Conservation (phyloP, 257 asterid species). For the Osmanthus fragrans region DNA sequence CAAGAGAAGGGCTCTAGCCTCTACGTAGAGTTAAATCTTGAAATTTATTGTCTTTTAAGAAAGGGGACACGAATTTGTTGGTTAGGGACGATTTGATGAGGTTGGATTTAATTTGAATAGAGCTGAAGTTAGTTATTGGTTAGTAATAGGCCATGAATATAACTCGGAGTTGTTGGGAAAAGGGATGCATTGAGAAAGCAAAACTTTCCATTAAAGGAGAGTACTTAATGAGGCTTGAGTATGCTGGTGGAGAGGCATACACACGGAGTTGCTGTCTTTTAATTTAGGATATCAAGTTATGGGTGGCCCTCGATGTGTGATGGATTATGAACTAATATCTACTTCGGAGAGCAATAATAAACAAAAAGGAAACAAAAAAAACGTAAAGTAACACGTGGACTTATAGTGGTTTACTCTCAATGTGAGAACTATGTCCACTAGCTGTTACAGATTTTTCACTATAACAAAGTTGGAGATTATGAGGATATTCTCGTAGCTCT, state of each 20-base stretch:
- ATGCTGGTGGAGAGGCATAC: neutral
- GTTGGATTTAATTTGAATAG: neutral
- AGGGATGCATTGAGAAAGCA: conserved; percentile 1
- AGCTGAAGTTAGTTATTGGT: neutral
- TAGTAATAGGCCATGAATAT: neutral
- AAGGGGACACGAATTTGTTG: neutral
- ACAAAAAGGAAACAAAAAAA: too few species aligned
- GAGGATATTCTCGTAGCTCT: too few species aligned
- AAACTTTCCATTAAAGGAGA: conserved; percentile 2
- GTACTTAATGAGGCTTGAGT: conserved; percentile 4
- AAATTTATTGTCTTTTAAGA: conserved; percentile 9
- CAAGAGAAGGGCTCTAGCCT: conserved; percentile 1
- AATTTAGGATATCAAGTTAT: too few species aligned
- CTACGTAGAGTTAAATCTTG: conserved; percentile 7
- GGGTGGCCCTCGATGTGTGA: too few species aligned
- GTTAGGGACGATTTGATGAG: conserved; percentile 13
- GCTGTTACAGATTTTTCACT: neutral
- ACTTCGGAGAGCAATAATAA: too few species aligned
- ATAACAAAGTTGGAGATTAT: neutral
- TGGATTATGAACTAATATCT: neutral
- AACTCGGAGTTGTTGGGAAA: neutral
- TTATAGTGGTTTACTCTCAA: neutral
- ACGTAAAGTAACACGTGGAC: too few species aligned
- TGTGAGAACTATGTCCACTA: neutral
- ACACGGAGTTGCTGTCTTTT: too few species aligned